phyloP scores from a whole-genome alignment of 306 rosid species.

The Prunus mira region DNA sequence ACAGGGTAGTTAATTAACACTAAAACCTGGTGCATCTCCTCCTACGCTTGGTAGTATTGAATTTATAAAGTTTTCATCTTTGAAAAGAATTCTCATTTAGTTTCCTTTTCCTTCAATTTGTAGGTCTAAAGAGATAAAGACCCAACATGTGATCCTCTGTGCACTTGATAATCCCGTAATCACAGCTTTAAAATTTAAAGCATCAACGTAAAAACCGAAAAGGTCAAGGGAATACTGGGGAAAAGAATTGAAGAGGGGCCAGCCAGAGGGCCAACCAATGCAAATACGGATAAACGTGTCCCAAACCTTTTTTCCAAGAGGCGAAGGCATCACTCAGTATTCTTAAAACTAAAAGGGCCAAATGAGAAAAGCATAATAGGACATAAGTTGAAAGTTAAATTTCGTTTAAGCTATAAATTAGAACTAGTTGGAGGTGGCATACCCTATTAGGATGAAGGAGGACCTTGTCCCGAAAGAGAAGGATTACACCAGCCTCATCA shows the following conservation, averaged over 20 bases:
- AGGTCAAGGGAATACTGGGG: neutral
- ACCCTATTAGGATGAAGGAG: constrained; percentile 93
- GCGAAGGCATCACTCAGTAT: neutral
- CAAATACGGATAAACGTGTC: neutral
- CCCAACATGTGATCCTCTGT: too few relatives aligned
- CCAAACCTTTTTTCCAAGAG: neutral
- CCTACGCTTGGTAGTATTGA: neutral
- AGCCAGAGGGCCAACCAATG: neutral
- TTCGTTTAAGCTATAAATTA: neutral
- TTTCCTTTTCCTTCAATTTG: neutral
- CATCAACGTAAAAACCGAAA: neutral
- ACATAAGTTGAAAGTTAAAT: neutral
- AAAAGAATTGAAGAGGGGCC: constrained; percentile 6
- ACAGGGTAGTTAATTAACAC: neutral
- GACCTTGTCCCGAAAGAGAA: constrained; percentile 87
- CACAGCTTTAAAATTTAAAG: neutral
- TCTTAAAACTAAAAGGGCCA: neutral
- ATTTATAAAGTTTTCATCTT: neutral
- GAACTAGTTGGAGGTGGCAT: neutral
- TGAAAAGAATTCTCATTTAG: neutral
- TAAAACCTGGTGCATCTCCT: neutral
- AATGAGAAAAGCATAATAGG: neutral
- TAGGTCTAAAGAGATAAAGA: neutral
- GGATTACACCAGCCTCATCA: constrained; percentile 90
- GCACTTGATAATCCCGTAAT: neutral